Conservation (phyloP, 179 eudicot genomes). For the Beta lomatogona region DNA sequence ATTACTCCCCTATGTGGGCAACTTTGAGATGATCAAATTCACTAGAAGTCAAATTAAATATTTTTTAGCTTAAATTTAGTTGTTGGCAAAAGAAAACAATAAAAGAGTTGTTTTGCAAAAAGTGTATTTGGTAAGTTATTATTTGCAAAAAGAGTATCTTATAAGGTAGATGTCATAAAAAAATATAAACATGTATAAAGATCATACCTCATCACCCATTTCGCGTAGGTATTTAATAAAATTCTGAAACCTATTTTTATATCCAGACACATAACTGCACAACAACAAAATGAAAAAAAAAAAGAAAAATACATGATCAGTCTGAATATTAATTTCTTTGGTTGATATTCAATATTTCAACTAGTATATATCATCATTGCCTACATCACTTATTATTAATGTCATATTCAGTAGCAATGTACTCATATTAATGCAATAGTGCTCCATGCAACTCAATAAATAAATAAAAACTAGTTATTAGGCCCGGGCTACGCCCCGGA, state of each 20-base stretch:
- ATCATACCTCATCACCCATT: conserved; percentile 97
- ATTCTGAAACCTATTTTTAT: conserved; percentile 95
- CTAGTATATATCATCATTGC: background rate
- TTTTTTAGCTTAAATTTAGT: no score
- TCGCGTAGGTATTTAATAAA: conserved; percentile 90
- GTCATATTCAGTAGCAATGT: background rate
- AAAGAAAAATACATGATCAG: background rate
- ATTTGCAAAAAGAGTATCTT: no score
- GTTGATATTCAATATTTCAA: conserved; percentile 15
- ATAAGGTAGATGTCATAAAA: no score
- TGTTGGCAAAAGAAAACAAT: no score
- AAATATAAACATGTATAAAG: background rate
- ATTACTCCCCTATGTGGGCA: background rate
- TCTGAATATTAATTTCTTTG: background rate
- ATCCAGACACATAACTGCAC: conserved; percentile 94
- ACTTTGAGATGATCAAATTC: no score
- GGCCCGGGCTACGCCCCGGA: no score
- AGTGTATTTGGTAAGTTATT: no score
- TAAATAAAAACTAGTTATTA: no score
- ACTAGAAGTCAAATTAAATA: no score
- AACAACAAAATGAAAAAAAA: conserved; percentile 21
- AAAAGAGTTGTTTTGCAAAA: no score
- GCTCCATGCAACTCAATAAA: background rate
- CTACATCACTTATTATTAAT: background rate
- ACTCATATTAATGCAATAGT: background rate